These are phyloP conservation scores for Hemisphaericaspora lyxosophila DNA, from an alignment of 1,139 yeast genomes.

Conservation along the genomic window DNA sequence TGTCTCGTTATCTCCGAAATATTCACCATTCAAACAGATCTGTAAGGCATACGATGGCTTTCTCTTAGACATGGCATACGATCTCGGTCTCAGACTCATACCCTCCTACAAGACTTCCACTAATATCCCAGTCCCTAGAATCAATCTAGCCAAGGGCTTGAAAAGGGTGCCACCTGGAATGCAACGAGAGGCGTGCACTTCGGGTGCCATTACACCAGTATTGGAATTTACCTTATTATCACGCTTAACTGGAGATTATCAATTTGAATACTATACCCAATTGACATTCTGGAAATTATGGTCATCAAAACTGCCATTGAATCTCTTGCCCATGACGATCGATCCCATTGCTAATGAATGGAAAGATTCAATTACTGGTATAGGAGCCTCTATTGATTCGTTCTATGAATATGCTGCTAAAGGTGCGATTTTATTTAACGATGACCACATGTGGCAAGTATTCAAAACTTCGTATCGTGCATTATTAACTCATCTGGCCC, in stretches of 20 bases:
- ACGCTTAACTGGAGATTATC: conserved; percentile 67
- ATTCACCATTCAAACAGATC: conserved; percentile 17
- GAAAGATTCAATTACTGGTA: conserved; percentile 66
- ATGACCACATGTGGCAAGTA: conserved; percentile 55
- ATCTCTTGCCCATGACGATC: conserved; percentile 76
- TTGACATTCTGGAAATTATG: conserved; percentile 70
- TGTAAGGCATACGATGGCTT: conserved; percentile 61
- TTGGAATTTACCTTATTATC: conserved; percentile 77
- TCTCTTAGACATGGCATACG: conserved; percentile 65
- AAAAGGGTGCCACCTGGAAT: conserved; percentile 37
- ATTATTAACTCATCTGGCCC: conserved; percentile 47
- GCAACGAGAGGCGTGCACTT: conserved; percentile 72
- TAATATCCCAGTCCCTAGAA: conserved; percentile 71
- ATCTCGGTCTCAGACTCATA: conserved; percentile 64
- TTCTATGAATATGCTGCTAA: conserved; percentile 88
- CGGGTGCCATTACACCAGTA: conserved; percentile 84
- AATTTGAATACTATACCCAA: conserved; percentile 64
- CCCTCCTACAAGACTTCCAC: conserved; percentile 64
- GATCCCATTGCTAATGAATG: conserved; percentile 59
- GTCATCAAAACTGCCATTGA: conserved; percentile 60
- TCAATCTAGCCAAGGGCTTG: conserved; percentile 59
- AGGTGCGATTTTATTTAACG: conserved; percentile 70
- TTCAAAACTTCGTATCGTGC: conserved; percentile 64
- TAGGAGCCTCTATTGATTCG: conserved; percentile 94
- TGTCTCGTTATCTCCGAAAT: conserved; percentile 9